Evolutionary conservation across 2,329 filamentous ascomycete species (phyloP).

Genomic region (Aureobasidium melanogenum): DNA sequence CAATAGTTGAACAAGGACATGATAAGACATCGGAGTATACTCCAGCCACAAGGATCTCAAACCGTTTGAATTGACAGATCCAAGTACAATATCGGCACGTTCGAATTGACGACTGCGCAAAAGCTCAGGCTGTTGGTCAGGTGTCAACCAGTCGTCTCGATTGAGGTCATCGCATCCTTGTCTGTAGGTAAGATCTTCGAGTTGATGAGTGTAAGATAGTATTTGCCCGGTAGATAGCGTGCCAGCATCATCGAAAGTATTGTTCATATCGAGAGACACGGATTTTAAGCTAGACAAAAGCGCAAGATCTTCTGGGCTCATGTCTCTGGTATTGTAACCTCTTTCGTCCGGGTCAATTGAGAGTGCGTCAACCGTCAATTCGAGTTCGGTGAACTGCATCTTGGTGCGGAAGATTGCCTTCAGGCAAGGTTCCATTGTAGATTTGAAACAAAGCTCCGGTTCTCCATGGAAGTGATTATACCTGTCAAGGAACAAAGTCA

Average conservation of each 20-base stretch:
- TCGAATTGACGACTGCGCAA: not conserved
- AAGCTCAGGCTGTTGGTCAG: not conserved
- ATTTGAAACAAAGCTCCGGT: conserved; percentile 3
- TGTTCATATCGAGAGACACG: not conserved
- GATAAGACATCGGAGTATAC: not conserved
- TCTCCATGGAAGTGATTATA: not conserved
- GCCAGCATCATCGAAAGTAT: not conserved
- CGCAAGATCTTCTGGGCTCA: not conserved
- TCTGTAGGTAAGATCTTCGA: not conserved
- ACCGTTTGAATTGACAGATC: not conserved
- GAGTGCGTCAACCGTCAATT: not conserved
- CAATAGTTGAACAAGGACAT: not conserved
- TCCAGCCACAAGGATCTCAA: not conserved
- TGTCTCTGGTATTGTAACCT: not conserved
- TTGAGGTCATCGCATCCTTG: not conserved
- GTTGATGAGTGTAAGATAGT: not conserved
- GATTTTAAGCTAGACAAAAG: not conserved
- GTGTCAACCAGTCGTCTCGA: not conserved
- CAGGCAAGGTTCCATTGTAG: conserved; percentile 1
- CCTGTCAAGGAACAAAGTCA: not conserved
- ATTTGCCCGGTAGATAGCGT: not conserved
- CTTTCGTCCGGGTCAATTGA: not conserved
- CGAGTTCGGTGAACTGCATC: not conserved
- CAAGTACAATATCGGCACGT: not conserved
- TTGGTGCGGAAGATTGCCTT: not conserved